phyloP scores from a whole-genome alignment of 345 rosid species.

The Stellera chamaejasme region DNA sequence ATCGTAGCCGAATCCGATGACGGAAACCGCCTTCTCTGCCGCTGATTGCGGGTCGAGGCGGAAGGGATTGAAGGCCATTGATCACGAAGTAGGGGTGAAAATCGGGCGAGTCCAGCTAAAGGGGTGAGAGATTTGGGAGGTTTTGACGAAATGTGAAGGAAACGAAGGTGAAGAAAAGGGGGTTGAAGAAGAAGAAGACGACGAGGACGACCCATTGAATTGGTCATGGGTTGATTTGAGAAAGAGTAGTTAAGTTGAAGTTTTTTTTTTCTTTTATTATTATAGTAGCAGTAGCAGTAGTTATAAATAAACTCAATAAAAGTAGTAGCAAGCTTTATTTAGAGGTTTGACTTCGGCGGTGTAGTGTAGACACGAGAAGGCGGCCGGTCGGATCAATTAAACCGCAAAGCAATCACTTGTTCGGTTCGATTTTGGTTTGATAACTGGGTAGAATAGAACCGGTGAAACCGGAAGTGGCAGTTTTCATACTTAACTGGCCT shows the following conservation, averaged over 20 bases:
- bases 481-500: too few relatives aligned
- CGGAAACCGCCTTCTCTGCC: slow-evolving; percentile 82
- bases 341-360: slow-evolving; percentile 6
- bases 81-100: not conserved
- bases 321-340: not conserved
- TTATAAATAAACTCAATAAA: not conserved
- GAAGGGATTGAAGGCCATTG: slow-evolving; percentile 29
- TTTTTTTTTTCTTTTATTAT: not conserved
- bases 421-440: too few relatives aligned
- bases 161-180: not conserved
- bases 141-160: slow-evolving; percentile 1
- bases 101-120: slow-evolving; percentile 5
- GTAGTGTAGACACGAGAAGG: not conserved
- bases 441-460: too few relatives aligned
- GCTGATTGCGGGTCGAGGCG: slow-evolving; percentile 63
- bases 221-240: slow-evolving; percentile 18
- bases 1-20: slow-evolving; percentile 79
- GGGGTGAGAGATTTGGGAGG: not conserved
- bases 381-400: slow-evolving; percentile 10
- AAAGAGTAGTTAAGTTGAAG: not conserved
- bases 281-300: too few relatives aligned
- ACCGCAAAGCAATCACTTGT: too few relatives aligned
- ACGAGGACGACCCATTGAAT: slow-evolving; percentile 21
- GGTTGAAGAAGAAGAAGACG: not conserved
- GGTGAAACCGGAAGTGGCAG: too few relatives aligned